Evolutionary conservation across 2,329 filamentous ascomycete species (phyloP), one percentile per base, ranked within the genome.

Genomic region (Penicillium sp.): DNA sequence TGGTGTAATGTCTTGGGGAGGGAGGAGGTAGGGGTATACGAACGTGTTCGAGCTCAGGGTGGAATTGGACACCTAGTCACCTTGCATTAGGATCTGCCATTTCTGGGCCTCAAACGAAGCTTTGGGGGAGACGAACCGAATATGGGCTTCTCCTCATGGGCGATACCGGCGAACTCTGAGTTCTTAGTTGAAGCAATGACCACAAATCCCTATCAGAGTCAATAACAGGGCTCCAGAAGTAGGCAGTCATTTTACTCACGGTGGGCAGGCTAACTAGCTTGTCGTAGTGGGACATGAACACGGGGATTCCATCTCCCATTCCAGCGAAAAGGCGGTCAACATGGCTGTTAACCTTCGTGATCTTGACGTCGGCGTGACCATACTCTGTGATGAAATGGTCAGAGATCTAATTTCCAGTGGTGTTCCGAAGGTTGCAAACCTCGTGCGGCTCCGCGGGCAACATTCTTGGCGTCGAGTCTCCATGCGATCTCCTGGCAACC

Each of bases 221-320:
- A 66, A 47, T 51, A 51, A 56, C 4, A 50, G 50, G 26, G 12
- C 22, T 12, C 13, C 4, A 35, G 19, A 45, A 53, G 53, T 28
- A 28, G 12, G 8, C 24, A 17, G 2, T 37, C 22, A 45, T 28
- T 53, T 17, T 7, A 62, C 64, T 57, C 10, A 63, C 64, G 0
- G 44, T 81, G 9, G 93, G 93, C 42, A 97, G 82, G 59, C 85
- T 81, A 42, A 84, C 85, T 12, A 98, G 85, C 83, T 96, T 96
- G 80, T 97, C 93, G 61, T 88, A 89, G 76, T 98, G 94, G 68
- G 87, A 91, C 93, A 97, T 97, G 85, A 87, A 94, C 15, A 91
- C 87, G 64, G 90, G 84, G 70, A 91, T 83, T 56, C 86, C 81
- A 63, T 91, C 88, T 62, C 88, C 89, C 12, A 97, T 74, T 17